Conservation (phyloP, 345 rosid genomes). For the Hibiscus trionum region DNA sequence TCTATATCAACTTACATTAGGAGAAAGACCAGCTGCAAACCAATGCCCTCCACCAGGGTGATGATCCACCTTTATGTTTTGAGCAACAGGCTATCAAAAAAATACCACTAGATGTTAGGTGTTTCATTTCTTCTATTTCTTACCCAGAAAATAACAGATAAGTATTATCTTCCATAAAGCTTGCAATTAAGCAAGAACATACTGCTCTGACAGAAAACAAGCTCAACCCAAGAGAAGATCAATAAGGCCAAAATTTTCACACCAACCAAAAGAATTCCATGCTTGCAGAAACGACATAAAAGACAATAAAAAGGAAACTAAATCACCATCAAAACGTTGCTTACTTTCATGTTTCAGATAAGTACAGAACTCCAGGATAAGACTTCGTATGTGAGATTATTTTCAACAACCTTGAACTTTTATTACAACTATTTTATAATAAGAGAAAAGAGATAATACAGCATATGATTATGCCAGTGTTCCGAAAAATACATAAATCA, state of each 20-base stretch:
- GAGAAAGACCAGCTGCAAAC: conserved; percentile 99
- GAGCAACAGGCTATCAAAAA: conserved; percentile 60
- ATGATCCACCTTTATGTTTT: conserved; percentile 90
- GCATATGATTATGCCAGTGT: background rate
- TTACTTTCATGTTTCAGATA: background rate
- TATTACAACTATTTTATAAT: background rate
- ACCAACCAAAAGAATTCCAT: no score
- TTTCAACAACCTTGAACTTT: background rate
- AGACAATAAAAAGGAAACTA: background rate
- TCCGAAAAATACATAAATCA: background rate
- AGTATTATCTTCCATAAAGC: background rate
- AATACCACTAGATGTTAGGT: background rate
- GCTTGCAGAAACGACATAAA: background rate
- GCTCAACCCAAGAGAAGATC: background rate
- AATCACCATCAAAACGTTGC: background rate
- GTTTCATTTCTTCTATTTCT: background rate
- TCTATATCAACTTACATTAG: conserved; percentile 52
- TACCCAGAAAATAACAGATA: background rate
- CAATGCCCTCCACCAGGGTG: conserved; percentile 99
- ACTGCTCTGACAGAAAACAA: background rate
- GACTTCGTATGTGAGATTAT: background rate
- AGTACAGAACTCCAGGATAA: background rate
- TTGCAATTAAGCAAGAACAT: background rate
- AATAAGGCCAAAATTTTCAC: background rate
- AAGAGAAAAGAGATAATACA: background rate